These are phyloP conservation scores for Venustampulla echinocandica DNA, from an alignment of 495 filamentous ascomycete genomes.

Conservation along the genomic window DNA sequence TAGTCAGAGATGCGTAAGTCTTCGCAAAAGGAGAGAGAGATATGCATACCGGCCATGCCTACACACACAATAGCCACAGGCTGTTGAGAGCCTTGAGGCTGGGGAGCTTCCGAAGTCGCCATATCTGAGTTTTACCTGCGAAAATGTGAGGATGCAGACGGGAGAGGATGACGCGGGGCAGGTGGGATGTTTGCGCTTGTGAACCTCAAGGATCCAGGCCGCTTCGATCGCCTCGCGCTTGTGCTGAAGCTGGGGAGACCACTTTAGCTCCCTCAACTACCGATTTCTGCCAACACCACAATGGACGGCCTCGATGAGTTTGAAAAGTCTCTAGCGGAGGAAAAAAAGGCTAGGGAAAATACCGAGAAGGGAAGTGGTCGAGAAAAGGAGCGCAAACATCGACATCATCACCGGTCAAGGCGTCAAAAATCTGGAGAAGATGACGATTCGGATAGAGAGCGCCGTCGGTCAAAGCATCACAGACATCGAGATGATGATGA, in stretches of 20 bases:
- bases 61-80: conserved; percentile 78
- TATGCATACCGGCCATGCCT: conserved; percentile 79
- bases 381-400: conserved; percentile 35
- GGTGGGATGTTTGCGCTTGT: no score
- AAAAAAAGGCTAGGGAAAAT: conserved; percentile 39
- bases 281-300: conserved; percentile 1
- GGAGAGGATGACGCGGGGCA: conserved; percentile 13
- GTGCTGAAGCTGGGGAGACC: no score
- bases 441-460: conserved; percentile 27
- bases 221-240: no score
- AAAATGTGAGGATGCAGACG: conserved; percentile 3
- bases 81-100: background rate
- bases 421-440: conserved; percentile 29
- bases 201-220: no score
- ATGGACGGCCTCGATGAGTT: conserved; percentile 27
- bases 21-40: background rate
- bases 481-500: conserved; percentile 27
- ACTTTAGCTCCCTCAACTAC: no score
- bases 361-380: conserved; percentile 33
- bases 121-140: conserved; percentile 2
- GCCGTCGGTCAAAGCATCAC: conserved; percentile 34
- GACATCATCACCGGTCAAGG: conserved; percentile 32
- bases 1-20: conserved; percentile 3
- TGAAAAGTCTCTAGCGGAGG: conserved; percentile 44
- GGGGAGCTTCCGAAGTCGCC: conserved; percentile 13